Conservation (phyloP, 148 eudicot genomes). For the Chenopodium suecicum region DNA sequence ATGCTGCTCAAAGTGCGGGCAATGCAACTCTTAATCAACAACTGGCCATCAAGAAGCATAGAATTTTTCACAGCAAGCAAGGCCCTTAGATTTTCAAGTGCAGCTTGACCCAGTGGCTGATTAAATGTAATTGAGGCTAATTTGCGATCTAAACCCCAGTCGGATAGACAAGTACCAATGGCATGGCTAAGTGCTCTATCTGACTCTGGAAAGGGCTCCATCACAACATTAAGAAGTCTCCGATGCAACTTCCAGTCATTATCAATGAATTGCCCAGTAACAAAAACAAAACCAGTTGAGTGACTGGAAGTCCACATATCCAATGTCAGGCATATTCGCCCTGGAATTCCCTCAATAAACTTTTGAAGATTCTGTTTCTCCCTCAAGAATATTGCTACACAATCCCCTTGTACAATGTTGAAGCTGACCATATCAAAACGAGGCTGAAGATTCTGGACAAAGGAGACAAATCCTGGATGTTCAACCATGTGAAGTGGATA, state of each 20-base stretch:
- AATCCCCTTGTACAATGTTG: conserved; percentile 59
- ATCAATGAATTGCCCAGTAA: conserved; percentile 70
- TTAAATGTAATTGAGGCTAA: conserved; percentile 62
- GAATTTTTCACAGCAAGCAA: conserved; percentile 75
- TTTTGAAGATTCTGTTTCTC: conserved; percentile 65
- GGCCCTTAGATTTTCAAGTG: conserved; percentile 58
- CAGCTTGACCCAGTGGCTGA: conserved; percentile 50
- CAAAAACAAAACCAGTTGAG: conserved; percentile 58
- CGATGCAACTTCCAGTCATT: conserved; percentile 71
- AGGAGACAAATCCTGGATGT: conserved; percentile 61
- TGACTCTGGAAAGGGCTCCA: conserved; percentile 84
- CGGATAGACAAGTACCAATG: conserved; percentile 71
- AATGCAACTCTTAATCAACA: conserved; percentile 63
- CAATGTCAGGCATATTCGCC: conserved; percentile 59
- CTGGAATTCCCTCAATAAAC: conserved; percentile 59
- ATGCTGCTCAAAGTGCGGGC: conserved; percentile 75
- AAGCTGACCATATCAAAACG: conserved; percentile 64
- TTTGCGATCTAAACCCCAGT: conserved; percentile 70
- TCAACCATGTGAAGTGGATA: conserved; percentile 79
- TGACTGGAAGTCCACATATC: conserved; percentile 66
- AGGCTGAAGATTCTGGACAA: conserved; percentile 61
- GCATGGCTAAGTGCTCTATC: conserved; percentile 81
- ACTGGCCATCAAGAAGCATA: conserved; percentile 60
- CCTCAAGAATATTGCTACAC: conserved; percentile 60
- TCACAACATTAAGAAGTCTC: conserved; percentile 71